A percentile compares a stretch with the other conserved stretches of the same genome.
Conservation (phyloP, 805 yeast genomes). For the Nakazawaea sp. region DNA sequence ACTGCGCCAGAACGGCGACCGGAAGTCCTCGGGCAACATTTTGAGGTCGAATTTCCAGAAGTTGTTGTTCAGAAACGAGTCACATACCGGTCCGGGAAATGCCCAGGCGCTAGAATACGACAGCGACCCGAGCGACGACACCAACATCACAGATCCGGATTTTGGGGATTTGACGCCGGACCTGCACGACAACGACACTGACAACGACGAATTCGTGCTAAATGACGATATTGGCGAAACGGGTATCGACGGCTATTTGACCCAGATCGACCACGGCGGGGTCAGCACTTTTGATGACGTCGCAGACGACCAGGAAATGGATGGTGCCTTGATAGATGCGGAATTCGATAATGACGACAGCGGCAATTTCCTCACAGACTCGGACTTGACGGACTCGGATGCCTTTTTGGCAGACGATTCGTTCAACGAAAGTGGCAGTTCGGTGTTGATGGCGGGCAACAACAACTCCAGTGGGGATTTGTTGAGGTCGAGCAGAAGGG, state of each 20-base stretch:
- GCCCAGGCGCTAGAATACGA: slow-evolving; percentile 9
- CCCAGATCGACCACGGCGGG: slow-evolving; percentile 9
- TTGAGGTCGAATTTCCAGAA: slow-evolving; percentile 9
- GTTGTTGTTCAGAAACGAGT: slow-evolving; percentile 3
- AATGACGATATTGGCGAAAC: background rate
- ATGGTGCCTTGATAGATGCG: slow-evolving; percentile 22
- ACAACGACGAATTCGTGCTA: background rate
- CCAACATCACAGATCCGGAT: slow-evolving; percentile 17
- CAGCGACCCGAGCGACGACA: slow-evolving; percentile 17
- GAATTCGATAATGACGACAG: slow-evolving; percentile 24
- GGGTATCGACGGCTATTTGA: slow-evolving; percentile 5
- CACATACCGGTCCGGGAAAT: slow-evolving; percentile 4
- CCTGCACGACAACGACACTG: slow-evolving; percentile 16
- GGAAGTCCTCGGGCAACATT: slow-evolving; percentile 3
- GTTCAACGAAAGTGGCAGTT: slow-evolving; percentile 10
- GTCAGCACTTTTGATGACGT: slow-evolving; percentile 9
- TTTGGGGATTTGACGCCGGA: slow-evolving; percentile 22
- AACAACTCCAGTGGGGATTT: slow-evolving; percentile 3
- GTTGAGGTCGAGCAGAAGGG: background rate
- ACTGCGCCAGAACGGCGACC: background rate
- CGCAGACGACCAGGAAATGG: slow-evolving; percentile 18
- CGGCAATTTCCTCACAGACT: slow-evolving; percentile 25
- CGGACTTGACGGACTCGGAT: slow-evolving; percentile 37
- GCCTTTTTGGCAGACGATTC: slow-evolving; percentile 28
- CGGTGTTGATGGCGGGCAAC: background rate